Conservation (phyloP, 139 green algal species). For the Edaphochlamys debaryana region DNA sequence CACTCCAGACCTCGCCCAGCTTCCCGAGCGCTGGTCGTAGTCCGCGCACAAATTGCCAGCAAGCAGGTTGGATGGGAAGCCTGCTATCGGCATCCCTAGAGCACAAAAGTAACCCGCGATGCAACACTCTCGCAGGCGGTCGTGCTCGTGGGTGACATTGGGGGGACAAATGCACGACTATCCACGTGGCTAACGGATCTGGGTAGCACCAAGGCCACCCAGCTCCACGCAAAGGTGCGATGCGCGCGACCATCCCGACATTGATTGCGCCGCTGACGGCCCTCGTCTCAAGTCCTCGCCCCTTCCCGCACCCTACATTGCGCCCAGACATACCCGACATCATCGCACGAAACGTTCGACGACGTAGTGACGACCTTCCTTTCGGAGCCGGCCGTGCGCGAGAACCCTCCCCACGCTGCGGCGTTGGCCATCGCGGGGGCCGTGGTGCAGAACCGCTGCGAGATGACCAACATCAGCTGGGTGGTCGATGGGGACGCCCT, state of each 20-base stretch:
- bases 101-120: too few species aligned
- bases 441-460: conserved; percentile 78
- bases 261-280: too few species aligned
- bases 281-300: too few species aligned
- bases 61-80: too few species aligned
- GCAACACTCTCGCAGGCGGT: too few species aligned
- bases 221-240: conserved; percentile 46
- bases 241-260: too few species aligned
- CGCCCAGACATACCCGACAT: conserved; percentile 74
- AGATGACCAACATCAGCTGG: conserved; percentile 94
- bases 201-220: neutral
- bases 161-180: conserved; percentile 93
- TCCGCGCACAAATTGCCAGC: too few species aligned
- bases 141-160: conserved; percentile 91
- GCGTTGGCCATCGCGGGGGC: conserved; percentile 84
- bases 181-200: conserved; percentile 77
- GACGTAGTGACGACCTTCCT: conserved; percentile 65
- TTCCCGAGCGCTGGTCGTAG: too few species aligned
- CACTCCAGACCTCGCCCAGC: too few species aligned
- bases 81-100: too few species aligned
- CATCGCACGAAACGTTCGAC: conserved; percentile 65
- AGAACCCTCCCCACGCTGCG: conserved; percentile 43
- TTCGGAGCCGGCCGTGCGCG: neutral
- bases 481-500: conserved; percentile 75
- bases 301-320: neutral